Conservation (phyloP, 2,329 filamentous ascomycete genomes). For the Cladophialophora carrionii region DNA sequence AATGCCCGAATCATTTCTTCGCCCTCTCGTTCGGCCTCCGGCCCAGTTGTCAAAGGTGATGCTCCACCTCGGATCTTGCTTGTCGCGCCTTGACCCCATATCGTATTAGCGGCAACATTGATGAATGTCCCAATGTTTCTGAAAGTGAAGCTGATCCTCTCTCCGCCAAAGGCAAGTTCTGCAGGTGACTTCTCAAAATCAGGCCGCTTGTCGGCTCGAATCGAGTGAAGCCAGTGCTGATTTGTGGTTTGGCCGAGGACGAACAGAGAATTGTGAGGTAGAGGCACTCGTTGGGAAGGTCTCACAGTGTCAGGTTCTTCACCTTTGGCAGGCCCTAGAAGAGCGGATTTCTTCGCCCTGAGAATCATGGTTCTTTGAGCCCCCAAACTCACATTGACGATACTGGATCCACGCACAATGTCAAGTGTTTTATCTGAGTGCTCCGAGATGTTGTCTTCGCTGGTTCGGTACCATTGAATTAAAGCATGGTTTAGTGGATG, state of each 20-base stretch:
- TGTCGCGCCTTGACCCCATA: slow-evolving; percentile 91
- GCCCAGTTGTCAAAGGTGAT: slow-evolving; percentile 68
- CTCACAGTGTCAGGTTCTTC: slow-evolving; percentile 46
- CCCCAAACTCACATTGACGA: slow-evolving; percentile 93
- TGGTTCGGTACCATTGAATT: slow-evolving; percentile 89
- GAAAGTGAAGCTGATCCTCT: slow-evolving; percentile 90
- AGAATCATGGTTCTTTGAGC: slow-evolving; percentile 89
- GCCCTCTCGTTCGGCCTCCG: slow-evolving; percentile 64
- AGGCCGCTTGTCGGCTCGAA: slow-evolving; percentile 80
- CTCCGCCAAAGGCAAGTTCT: slow-evolving; percentile 73
- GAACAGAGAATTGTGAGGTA: slow-evolving; percentile 89
- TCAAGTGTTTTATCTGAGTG: slow-evolving; percentile 97
- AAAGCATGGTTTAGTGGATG: slow-evolving; percentile 88
- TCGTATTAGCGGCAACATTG: slow-evolving; percentile 62
- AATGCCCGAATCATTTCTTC: slow-evolving; percentile 73
- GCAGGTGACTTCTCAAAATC: slow-evolving; percentile 66
- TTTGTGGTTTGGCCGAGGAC: slow-evolving; percentile 81
- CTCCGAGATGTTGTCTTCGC: slow-evolving; percentile 90
- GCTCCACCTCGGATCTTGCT: slow-evolving; percentile 67
- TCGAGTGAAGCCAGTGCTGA: slow-evolving; percentile 86
- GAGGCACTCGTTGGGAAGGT: slow-evolving; percentile 66
- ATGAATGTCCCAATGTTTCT: slow-evolving; percentile 85
- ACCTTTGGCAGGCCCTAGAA: slow-evolving; percentile 17
- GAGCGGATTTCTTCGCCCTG: slow-evolving; percentile 71
- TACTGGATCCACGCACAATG: slow-evolving; percentile 76